phyloP scores from a whole-genome alignment of 2,329 filamentous ascomycete species.

The Camillea tinctor region DNA sequence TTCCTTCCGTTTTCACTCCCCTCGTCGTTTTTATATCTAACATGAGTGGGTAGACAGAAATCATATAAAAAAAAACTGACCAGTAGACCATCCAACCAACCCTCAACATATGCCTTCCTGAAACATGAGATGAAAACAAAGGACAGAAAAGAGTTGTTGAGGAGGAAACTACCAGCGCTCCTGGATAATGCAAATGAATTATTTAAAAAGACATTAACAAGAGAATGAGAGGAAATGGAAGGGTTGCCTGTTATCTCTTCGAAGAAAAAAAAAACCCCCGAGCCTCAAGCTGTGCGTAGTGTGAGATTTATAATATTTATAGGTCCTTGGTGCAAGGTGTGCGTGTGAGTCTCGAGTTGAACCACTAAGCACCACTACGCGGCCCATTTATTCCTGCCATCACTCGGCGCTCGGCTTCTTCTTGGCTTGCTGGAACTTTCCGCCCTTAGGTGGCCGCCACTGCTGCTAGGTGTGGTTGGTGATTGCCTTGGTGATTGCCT shows the following conservation, averaged over 20 bases:
- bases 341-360: constrained; percentile 1
- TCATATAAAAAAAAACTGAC: not conserved
- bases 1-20: not conserved
- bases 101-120: not conserved
- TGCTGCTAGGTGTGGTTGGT: constrained; percentile 9
- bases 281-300: not conserved
- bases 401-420: constrained; percentile 25
- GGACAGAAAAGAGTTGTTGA: not conserved
- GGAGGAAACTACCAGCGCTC: not conserved
- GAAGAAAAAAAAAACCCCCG: too few species aligned
- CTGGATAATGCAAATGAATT: not conserved
- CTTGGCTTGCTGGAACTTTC: constrained; percentile 19
- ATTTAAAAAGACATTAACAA: not conserved
- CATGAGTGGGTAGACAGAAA: not conserved
- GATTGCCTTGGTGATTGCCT: constrained; percentile 20
- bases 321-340: not conserved
- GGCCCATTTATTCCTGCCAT: constrained; percentile 25
- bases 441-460: constrained; percentile 5
- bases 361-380: constrained; percentile 19
- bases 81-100: not conserved
- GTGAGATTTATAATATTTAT: not conserved
- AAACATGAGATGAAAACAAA: not conserved
- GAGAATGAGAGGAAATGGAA: not conserved
- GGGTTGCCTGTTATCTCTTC: not conserved
- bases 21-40: not conserved